phyloP scores from a whole-genome alignment of 2,329 filamentous ascomycete species.

The Trichophyton mentagrophytes region DNA sequence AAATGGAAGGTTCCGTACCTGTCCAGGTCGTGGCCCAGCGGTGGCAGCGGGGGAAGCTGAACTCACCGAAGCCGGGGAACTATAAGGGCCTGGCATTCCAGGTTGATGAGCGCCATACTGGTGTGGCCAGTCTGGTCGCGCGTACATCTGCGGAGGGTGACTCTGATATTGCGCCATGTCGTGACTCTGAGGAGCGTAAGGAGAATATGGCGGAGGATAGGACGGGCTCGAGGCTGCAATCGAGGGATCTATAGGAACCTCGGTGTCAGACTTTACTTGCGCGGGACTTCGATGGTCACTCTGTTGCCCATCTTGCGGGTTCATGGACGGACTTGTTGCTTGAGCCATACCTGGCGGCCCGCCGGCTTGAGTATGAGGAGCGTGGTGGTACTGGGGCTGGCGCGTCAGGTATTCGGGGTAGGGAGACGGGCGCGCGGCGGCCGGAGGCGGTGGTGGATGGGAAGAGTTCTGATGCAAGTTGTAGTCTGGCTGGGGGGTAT shows the following conservation, averaged over 20 bases:
- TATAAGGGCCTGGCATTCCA: constrained; percentile 33
- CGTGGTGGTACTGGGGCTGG: constrained; percentile 57
- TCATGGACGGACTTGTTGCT: constrained; percentile 89
- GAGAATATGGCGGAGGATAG: constrained; percentile 76
- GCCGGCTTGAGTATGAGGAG: constrained; percentile 56
- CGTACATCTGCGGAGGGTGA: constrained; percentile 38
- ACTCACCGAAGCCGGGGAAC: constrained; percentile 44
- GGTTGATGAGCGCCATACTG: constrained; percentile 36
- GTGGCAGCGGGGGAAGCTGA: constrained; percentile 48
- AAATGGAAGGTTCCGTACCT: constrained; percentile 39
- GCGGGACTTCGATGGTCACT: constrained; percentile 57
- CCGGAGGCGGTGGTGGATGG: constrained; percentile 43
- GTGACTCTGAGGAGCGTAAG: constrained; percentile 66
- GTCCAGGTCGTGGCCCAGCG: constrained; percentile 48
- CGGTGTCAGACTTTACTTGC: constrained; percentile 82
- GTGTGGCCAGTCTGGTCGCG: constrained; percentile 36
- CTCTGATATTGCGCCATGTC: constrained; percentile 65
- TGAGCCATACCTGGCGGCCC: constrained; percentile 90
- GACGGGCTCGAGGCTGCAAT: constrained; percentile 88
- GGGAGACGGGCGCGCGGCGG: constrained; percentile 11
- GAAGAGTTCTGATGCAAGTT: constrained; percentile 57
- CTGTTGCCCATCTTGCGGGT: constrained; percentile 63
- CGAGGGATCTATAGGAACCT: constrained; percentile 98
- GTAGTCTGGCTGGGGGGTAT: constrained; percentile 84
- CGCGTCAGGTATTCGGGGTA: constrained; percentile 83